Percentiles rank a stretch among this genome's conserved stretches.
These are phyloP conservation scores for Irpex sp. DNA, from an alignment of 1,284 basidiomycete species.

Conservation along the genomic window DNA sequence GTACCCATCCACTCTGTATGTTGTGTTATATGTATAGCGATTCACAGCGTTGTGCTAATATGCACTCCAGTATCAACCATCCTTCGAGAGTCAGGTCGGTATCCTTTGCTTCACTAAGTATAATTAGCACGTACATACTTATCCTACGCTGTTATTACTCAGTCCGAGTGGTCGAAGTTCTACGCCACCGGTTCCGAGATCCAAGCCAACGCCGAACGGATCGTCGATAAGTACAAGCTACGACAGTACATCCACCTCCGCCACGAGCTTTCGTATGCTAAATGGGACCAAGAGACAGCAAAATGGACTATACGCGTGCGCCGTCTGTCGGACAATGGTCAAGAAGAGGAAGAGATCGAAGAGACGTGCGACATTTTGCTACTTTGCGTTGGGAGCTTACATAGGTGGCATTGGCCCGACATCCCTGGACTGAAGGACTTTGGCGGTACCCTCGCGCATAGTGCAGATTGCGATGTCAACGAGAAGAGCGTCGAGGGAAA, in stretches of 20 bases:
- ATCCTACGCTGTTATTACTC: not conserved
- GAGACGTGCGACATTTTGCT: constrained; percentile 16
- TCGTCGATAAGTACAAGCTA: constrained; percentile 54
- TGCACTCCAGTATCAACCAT: constrained; percentile 45
- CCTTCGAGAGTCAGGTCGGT: constrained; percentile 46
- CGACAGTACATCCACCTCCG: constrained; percentile 45
- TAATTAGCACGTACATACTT: not conserved
- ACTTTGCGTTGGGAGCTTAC: constrained; percentile 9
- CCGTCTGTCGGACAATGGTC: not conserved
- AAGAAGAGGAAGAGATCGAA: constrained; percentile 15
- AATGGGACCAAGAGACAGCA: constrained; percentile 41
- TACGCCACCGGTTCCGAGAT: constrained; percentile 56
- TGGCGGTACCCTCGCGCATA: constrained; percentile 21
- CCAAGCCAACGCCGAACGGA: constrained; percentile 41
- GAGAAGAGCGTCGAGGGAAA: constrained; percentile 50
- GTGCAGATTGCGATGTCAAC: constrained; percentile 52
- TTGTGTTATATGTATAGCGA: not conserved
- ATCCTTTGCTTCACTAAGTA: not conserved
- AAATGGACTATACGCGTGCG: constrained; percentile 52
- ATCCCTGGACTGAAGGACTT: constrained; percentile 15
- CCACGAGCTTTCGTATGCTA: constrained; percentile 45
- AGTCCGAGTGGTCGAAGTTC: constrained; percentile 55
- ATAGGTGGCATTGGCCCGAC: constrained; percentile 16
- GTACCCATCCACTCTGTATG: constrained; percentile 14
- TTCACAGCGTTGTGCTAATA: not conserved